Evolutionary conservation across 768 basidiomycete genomes (phyloP), one percentile per base, ranked within the genome.

Genomic region (Mycena chlorophos): DNA sequence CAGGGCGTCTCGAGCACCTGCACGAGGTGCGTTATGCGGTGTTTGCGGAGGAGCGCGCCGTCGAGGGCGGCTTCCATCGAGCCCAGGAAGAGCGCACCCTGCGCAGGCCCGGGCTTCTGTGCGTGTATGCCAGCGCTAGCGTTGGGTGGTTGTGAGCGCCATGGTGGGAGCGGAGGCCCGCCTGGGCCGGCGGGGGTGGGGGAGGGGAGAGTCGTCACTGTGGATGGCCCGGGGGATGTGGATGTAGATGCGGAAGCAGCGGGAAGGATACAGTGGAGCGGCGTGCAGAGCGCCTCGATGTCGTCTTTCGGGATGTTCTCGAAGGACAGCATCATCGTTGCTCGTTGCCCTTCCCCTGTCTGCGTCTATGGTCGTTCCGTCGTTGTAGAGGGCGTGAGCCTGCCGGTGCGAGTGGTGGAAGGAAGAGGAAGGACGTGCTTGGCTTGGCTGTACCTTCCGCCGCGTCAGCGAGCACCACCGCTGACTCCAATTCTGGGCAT

Each of bases 1-100:
- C 86, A 88, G 0, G 83, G 82, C 1, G 76, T 79, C 62, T 88
- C 86, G 60, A 87, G 77, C 47, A 86, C 85, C 62, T 87, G 85
- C 40, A 88, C 84, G 57, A 88, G 69, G 60, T 86, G 81, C 0
- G 76, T 76, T 65, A 88, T 82, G 55, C 71, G 72, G 62, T 84
- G 70, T 13, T 68, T 62, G 42, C 69, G 70, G 56, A 88, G 80
- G 45, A 82, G 71, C 19, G 80, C 73, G 49, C 70, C 69, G 69
- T 88, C 85, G 71, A 79, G 76, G 49, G 77, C 76, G 16, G 86
- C 86, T 23, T 80, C 73, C 63, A 86, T 75, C 49, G 86, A 87
- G 48, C 86, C 81, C n/a, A 57, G 45, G 37, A 53, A 56, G 20
- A 57, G 50, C 25, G 54, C 54, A 27, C 58, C 58, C 6, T 17